Conservation (phyloP, 2,329 filamentous ascomycete genomes). For the Fusarium incarnatum region DNA sequence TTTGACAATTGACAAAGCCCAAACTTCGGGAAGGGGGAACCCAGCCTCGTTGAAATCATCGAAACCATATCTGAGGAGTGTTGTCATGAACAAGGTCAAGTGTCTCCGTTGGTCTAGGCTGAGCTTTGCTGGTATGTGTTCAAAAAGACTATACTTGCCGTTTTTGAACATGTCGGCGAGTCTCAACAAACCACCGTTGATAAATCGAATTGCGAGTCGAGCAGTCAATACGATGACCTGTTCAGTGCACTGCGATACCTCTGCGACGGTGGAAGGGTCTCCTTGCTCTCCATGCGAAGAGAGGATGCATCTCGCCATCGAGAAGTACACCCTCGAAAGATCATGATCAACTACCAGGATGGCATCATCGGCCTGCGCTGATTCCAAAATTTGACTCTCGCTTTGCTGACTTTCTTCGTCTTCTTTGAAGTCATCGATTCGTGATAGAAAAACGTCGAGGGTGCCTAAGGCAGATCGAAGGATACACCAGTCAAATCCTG, state of each 20-base stretch:
- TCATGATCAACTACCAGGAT: slow-evolving; percentile 61
- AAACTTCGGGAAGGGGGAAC: slow-evolving; percentile 62
- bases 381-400: slow-evolving; percentile 54
- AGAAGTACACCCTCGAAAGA: slow-evolving; percentile 60
- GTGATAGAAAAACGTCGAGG: slow-evolving; percentile 60
- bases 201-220: slow-evolving; percentile 59
- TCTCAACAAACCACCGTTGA: slow-evolving; percentile 58
- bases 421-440: slow-evolving; percentile 58
- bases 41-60: slow-evolving; percentile 61
- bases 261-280: slow-evolving; percentile 24
- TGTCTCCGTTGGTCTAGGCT: slow-evolving; percentile 57
- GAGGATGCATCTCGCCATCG: slow-evolving; percentile 58
- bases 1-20: slow-evolving; percentile 64
- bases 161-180: slow-evolving; percentile 59
- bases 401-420: slow-evolving; percentile 54
- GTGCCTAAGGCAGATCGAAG: slow-evolving; percentile 60
- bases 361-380: slow-evolving; percentile 60
- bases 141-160: slow-evolving; percentile 64
- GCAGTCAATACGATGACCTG: slow-evolving; percentile 60
- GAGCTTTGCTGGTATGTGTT: slow-evolving; percentile 55
- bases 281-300: slow-evolving; percentile 33
- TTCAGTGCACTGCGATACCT: slow-evolving; percentile 55
- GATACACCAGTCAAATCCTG: slow-evolving; percentile 62
- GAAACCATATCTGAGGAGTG: slow-evolving; percentile 60
- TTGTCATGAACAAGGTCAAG: slow-evolving; percentile 63